A percentile compares a stretch with the other conserved stretches of the same genome.
phyloP scores from a whole-genome alignment of 2,329 filamentous ascomycete genomes.

The Ilyonectria mors-panacis region DNA sequence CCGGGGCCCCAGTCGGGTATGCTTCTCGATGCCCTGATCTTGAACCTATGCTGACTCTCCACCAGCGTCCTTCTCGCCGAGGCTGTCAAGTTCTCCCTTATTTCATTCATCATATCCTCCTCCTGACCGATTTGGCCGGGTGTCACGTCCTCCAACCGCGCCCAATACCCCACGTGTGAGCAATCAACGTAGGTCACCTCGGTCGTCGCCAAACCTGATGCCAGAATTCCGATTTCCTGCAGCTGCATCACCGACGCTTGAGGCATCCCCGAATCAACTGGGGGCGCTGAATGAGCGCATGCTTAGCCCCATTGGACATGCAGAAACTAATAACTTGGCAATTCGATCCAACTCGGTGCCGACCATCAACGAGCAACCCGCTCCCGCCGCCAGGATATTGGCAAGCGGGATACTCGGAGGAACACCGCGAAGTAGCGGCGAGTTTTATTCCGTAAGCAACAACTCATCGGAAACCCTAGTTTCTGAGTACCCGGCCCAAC shows the following conservation, averaged over 20 bases:
- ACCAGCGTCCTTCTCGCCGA: conserved; percentile 58
- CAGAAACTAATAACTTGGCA: conserved; percentile 56
- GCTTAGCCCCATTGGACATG: conserved; percentile 56
- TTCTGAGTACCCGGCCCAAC: conserved; percentile 84
- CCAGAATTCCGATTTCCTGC: conserved; percentile 72
- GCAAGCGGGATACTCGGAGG: conserved; percentile 81
- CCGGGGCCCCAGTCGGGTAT: conserved; percentile 58
- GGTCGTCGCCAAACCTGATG: conserved; percentile 60
- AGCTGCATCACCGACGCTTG: conserved; percentile 58
- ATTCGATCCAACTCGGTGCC: conserved; percentile 61
- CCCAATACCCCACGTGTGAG: conserved; percentile 61
- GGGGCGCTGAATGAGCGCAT: conserved; percentile 55
- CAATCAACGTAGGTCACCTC: conserved; percentile 57
- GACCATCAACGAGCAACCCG: conserved; percentile 69
- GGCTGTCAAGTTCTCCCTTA: conserved; percentile 65
- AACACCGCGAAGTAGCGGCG: conserved; percentile 91
- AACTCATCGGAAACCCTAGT: conserved; percentile 93
- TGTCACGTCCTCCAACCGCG: conserved; percentile 59
- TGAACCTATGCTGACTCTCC: conserved; percentile 32
- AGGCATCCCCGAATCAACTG: conserved; percentile 49
- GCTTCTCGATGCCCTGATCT: conserved; percentile 31
- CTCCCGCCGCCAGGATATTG: conserved; percentile 78
- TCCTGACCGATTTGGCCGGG: conserved; percentile 62
- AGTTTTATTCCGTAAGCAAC: conserved; percentile 96
- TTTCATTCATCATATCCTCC: conserved; percentile 71